These are phyloP conservation scores for Pseudonitzschia delicatissima DNA, from an alignment of 108 stramenopile genomes.

Conservation along the genomic window DNA sequence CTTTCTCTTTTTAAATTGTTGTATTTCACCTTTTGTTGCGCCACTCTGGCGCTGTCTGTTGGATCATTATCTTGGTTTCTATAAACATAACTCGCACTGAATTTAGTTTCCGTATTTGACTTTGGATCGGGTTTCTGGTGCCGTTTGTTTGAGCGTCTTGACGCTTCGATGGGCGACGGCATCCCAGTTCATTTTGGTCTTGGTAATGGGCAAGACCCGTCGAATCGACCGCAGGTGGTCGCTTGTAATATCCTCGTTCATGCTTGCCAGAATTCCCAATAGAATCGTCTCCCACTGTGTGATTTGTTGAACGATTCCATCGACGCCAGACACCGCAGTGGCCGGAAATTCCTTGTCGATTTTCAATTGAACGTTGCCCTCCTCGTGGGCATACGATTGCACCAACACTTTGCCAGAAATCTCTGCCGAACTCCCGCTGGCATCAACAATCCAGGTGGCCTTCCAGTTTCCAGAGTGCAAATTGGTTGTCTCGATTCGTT, in stretches of 20 bases:
- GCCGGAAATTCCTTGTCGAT: slow-evolving; percentile 21
- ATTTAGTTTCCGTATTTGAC: slow-evolving; percentile 2
- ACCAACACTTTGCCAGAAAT: slow-evolving; percentile 37
- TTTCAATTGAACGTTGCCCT: slow-evolving; percentile 55
- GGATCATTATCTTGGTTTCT: no score
- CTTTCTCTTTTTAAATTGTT: no score
- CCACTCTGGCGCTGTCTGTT: no score
- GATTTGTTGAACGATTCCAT: slow-evolving; percentile 48
- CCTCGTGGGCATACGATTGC: slow-evolving; percentile 52
- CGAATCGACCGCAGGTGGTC: slow-evolving; percentile 60
- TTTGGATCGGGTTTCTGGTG: slow-evolving; percentile 9
- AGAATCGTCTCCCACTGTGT: slow-evolving; percentile 45
- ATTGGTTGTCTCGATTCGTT: slow-evolving; percentile 52
- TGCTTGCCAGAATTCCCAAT: slow-evolving; percentile 35
- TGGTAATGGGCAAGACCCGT: slow-evolving; percentile 77
- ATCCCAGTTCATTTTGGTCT: slow-evolving; percentile 89
- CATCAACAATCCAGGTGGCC: slow-evolving; percentile 33
- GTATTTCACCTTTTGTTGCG: no score
- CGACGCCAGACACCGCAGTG: not conserved
- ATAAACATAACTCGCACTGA: not conserved
- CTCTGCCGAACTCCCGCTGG: not conserved
- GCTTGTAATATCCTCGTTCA: slow-evolving; percentile 46
- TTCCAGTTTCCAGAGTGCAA: slow-evolving; percentile 48
- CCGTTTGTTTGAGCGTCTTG: slow-evolving; percentile 34
- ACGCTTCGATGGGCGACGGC: slow-evolving; percentile 59